Conservation (phyloP, 2,329 filamentous ascomycete genomes). For the Bipolaris zeicola region DNA sequence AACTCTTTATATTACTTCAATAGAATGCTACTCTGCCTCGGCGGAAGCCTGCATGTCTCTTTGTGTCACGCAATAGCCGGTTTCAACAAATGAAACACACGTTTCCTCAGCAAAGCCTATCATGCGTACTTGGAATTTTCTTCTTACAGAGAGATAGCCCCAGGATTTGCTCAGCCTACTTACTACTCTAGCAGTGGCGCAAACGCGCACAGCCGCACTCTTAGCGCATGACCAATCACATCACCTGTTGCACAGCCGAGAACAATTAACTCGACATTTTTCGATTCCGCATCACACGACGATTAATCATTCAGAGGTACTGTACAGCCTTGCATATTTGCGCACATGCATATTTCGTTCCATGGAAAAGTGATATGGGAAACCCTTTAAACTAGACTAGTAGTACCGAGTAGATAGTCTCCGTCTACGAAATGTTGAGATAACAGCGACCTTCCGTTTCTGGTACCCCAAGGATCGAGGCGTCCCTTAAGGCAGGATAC, state of each 20-base stretch:
- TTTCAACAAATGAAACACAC: not conserved
- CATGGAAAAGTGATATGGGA: not conserved
- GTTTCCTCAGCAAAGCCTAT: not conserved
- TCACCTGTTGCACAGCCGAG: not conserved
- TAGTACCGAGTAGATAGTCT: conserved; percentile 1
- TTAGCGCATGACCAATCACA: not conserved
- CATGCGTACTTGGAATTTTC: not conserved
- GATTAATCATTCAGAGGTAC: not conserved
- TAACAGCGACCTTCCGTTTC: not conserved
- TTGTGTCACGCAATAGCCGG: not conserved
- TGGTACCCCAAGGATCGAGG: not conserved
- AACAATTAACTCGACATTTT: not conserved
- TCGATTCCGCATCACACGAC: not conserved
- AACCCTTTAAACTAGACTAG: not conserved
- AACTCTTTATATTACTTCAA: not conserved
- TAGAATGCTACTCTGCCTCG: not conserved
- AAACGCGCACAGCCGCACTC: not conserved
- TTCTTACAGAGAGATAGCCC: not conserved
- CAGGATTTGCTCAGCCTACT: not conserved
- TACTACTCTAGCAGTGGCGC: too few relatives aligned
- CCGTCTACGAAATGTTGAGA: not conserved
- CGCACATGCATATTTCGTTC: conserved; percentile 5
- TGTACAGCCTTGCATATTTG: not conserved
- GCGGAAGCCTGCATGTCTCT: not conserved
- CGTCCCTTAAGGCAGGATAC: not conserved